These are phyloP conservation scores for Trichoderma citrinoviride DNA, from an alignment of 2,329 filamentous ascomycete genomes.

Conservation along the genomic window DNA sequence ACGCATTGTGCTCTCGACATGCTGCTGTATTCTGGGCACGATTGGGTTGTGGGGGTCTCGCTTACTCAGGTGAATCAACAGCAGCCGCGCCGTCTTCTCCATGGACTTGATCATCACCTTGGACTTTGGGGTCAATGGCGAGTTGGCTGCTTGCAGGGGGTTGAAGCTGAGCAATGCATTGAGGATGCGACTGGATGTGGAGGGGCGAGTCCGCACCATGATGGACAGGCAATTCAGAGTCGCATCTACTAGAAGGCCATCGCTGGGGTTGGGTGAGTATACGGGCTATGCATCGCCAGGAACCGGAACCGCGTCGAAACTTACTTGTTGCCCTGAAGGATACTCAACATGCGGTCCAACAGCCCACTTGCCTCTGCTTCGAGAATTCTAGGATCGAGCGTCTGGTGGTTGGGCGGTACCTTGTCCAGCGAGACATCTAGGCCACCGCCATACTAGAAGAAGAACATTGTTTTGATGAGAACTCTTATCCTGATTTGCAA, in stretches of 20 bases:
- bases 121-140: constrained; percentile 71
- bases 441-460: constrained; percentile 44
- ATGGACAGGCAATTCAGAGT: constrained; percentile 86
- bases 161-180: constrained; percentile 88
- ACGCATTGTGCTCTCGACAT: constrained; percentile 79
- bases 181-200: constrained; percentile 80
- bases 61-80: constrained; percentile 81
- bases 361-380: constrained; percentile 92
- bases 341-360: constrained; percentile 79
- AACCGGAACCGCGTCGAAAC: constrained; percentile 30
- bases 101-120: constrained; percentile 88
- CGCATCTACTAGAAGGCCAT: constrained; percentile 84
- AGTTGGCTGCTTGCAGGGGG: constrained; percentile 75
- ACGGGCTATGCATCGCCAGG: background rate
- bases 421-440: constrained; percentile 82
- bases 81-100: constrained; percentile 84
- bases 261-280: constrained; percentile 50
- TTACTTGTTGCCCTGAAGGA: constrained; percentile 84
- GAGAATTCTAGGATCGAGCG: constrained; percentile 75
- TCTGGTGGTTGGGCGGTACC: constrained; percentile 76
- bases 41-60: constrained; percentile 80
- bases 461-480: constrained; percentile 26
- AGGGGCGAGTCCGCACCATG: constrained; percentile 76
- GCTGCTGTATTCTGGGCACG: constrained; percentile 76
- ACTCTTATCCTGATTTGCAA: background rate